Conservation (phyloP, 805 yeast genomes). For the Ogataea methylovora region DNA sequence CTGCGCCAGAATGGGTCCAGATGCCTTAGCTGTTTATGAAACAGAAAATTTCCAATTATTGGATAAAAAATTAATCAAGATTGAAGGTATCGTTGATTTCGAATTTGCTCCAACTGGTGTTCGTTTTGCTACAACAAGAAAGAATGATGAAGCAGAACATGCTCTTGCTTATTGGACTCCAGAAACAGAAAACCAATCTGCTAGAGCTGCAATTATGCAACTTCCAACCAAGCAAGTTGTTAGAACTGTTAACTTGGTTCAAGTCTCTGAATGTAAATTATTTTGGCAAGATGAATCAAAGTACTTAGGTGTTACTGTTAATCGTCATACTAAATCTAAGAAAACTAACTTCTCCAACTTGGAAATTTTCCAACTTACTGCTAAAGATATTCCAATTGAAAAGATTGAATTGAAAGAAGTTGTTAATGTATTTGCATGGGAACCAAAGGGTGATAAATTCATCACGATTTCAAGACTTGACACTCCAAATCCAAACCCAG, state of each 20-base stretch:
- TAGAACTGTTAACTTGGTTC: conserved; percentile 90
- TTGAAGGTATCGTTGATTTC: conserved; percentile 82
- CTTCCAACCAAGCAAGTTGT: conserved; percentile 75
- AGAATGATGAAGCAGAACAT: conserved; percentile 47
- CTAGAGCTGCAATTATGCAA: conserved; percentile 86
- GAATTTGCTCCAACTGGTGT: conserved; percentile 93
- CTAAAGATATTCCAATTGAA: conserved; percentile 90
- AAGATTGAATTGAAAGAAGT: conserved; percentile 89
- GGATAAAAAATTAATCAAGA: conserved; percentile 78
- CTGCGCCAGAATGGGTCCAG: conserved; percentile 93
- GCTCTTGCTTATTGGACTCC: conserved; percentile 96
- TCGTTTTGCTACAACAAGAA: conserved; percentile 46
- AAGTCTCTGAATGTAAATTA: conserved; percentile 82
- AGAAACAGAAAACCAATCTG: conserved; percentile 82
- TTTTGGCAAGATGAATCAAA: conserved; percentile 92
- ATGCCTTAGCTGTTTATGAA: conserved; percentile 86
- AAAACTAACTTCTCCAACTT: conserved; percentile 87
- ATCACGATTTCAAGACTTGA: conserved; percentile 64
- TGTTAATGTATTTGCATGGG: conserved; percentile 89
- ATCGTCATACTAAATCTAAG: conserved; percentile 92
- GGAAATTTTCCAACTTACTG: conserved; percentile 83
- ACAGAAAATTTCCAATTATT: conserved; percentile 63
- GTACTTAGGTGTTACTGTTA: conserved; percentile 87
- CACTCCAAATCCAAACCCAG: conserved; percentile 44
- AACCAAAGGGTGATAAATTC: conserved; percentile 86